Conservation (phyloP, 768 basidiomycete species). For the Lactifluus piperatus region DNA sequence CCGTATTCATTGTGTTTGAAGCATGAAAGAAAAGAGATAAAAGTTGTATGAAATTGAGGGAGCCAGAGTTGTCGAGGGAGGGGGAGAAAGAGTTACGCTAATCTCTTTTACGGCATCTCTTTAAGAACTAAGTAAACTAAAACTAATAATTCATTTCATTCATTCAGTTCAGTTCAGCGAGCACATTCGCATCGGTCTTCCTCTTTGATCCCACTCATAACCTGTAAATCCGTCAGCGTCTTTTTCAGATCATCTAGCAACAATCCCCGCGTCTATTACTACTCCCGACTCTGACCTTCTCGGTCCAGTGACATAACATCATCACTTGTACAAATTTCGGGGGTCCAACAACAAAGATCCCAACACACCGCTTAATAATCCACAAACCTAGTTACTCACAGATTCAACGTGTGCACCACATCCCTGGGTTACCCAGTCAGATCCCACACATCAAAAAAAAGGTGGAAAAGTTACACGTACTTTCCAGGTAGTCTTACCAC, state of each 20-base stretch:
- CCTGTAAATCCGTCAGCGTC: slow-evolving; percentile 30
- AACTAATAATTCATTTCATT: too few species aligned
- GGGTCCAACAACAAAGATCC: not conserved
- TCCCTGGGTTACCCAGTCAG: slow-evolving; percentile 8
- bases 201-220: slow-evolving; percentile 42
- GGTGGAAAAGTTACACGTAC: slow-evolving; percentile 6
- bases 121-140: not conserved
- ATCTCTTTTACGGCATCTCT: slow-evolving; percentile 6
- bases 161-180: slow-evolving; percentile 19
- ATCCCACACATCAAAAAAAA: not conserved
- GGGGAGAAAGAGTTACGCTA: not conserved
- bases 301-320: slow-evolving; percentile 4
- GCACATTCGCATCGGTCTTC: slow-evolving; percentile 40
- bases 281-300: not conserved
- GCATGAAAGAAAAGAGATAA: slow-evolving; percentile 5
- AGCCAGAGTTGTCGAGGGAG: not conserved
- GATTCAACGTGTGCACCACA: slow-evolving; percentile 20
- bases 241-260: too few species aligned
- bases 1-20: slow-evolving; percentile 15
- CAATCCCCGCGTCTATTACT: not conserved
- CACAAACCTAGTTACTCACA: slow-evolving; percentile 4
- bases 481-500: slow-evolving; percentile 27
- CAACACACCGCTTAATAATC: too few species aligned
- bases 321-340: not conserved
- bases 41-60: not conserved